These are phyloP conservation scores for Royoungia palumana DNA, from an alignment of 768 basidiomycete genomes.

Conservation along the genomic window DNA sequence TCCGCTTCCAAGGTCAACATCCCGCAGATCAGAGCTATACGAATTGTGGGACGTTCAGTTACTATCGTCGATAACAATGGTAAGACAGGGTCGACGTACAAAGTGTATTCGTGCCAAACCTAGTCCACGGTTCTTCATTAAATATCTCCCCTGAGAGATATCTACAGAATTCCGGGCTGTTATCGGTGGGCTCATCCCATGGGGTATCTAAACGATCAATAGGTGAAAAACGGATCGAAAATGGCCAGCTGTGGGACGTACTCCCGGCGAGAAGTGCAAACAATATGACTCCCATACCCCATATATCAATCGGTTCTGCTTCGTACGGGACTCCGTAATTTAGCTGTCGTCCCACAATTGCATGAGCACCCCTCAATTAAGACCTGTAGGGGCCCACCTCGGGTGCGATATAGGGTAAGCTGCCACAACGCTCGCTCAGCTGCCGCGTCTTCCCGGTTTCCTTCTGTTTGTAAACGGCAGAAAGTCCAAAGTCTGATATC, in stretches of 20 bases:
- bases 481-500: constrained; percentile 93
- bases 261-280: constrained; percentile 91
- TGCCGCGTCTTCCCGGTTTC: constrained; percentile 70
- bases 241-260: constrained; percentile 37
- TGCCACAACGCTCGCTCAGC: constrained; percentile 84
- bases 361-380: background rate
- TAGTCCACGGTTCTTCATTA: constrained; percentile 74
- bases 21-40: constrained; percentile 67
- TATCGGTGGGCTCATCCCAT: constrained; percentile 88
- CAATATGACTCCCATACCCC: constrained; percentile 94
- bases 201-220: constrained; percentile 69
- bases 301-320: constrained; percentile 93
- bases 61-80: background rate
- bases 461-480: constrained; percentile 85
- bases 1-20: constrained; percentile 71
- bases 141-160: constrained; percentile 76
- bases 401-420: constrained; percentile 91
- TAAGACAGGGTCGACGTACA: constrained; percentile 45
- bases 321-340: constrained; percentile 65
- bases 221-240: background rate
- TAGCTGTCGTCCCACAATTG: constrained; percentile 43
- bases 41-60: constrained; percentile 8
- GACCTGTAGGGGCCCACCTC: constrained; percentile 54
- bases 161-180: constrained; percentile 75
- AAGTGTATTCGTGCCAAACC: constrained; percentile 53